Percentiles rank a stretch among this genome's conserved stretches.
phyloP scores from a whole-genome alignment of 139 green algal genomes.

The Volvox africanus region DNA sequence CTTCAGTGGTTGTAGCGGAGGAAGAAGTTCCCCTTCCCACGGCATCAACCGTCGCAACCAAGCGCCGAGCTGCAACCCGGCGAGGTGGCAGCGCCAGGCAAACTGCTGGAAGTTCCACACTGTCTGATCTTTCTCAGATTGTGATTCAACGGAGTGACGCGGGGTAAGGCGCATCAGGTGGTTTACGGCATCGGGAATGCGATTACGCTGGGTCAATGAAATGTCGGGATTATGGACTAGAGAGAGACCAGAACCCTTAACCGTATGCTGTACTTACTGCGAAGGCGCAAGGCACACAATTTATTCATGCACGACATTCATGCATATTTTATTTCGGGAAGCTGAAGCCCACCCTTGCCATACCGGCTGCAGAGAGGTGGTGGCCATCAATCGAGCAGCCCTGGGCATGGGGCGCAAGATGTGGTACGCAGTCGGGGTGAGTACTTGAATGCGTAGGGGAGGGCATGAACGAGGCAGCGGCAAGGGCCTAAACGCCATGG shows the following conservation, averaged over 20 bases:
- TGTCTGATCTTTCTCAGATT: neutral
- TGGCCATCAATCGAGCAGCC: neutral
- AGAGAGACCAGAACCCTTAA: too few species aligned
- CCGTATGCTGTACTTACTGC: too few species aligned
- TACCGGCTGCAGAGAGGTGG: neutral
- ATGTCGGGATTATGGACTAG: too few species aligned
- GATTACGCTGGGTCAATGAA: too few species aligned
- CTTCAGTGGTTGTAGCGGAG: neutral
- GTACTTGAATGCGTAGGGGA: neutral
- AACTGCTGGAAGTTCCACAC: neutral
- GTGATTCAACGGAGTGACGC: neutral
- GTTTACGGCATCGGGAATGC: too few species aligned
- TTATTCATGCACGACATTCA: too few species aligned
- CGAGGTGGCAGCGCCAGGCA: neutral
- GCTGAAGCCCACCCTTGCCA: too few species aligned
- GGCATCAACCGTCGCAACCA: neutral
- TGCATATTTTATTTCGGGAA: too few species aligned
- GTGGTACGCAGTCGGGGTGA: constrained; percentile 38
- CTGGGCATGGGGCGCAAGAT: constrained; percentile 10
- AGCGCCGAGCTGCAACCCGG: neutral
- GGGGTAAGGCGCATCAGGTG: neutral
- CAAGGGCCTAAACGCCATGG: too few species aligned
- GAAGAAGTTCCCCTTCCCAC: neutral
- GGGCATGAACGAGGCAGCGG: neutral
- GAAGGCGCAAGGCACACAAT: too few species aligned